These are phyloP conservation scores for Sclerotinia glacialis DNA, from an alignment of 2,329 filamentous ascomycete genomes.

Conservation along the genomic window DNA sequence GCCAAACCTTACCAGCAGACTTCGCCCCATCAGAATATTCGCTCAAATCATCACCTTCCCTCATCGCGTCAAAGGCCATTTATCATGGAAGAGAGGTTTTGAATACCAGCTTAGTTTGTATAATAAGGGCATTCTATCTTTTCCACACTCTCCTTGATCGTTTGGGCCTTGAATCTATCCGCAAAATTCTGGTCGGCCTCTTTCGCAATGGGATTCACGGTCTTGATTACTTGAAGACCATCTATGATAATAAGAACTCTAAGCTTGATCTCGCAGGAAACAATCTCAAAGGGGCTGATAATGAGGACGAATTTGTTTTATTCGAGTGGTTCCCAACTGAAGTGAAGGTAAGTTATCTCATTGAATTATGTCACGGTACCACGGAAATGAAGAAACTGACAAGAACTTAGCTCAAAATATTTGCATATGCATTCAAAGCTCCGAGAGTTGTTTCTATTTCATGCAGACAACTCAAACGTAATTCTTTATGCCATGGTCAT, in stretches of 20 bases:
- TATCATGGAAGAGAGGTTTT: background rate
- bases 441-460: background rate
- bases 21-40: background rate
- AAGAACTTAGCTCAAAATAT: background rate
- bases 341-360: background rate
- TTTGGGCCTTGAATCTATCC: background rate
- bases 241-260: background rate
- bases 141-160: background rate
- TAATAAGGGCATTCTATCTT: background rate
- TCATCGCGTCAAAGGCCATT: too few species aligned
- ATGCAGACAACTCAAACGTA: background rate
- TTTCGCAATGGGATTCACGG: rapidly evolving
- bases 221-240: background rate
- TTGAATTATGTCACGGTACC: background rate
- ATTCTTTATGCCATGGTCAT: background rate
- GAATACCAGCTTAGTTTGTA: background rate
- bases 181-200: background rate
- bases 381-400: background rate
- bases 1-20: too few species aligned
- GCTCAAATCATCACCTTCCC: background rate
- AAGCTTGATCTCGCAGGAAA: too few species aligned
- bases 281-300: too few species aligned
- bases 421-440: background rate
- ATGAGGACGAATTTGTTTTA: background rate
- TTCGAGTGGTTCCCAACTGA: background rate